Conservation (phyloP, 2,329 filamentous ascomycete genomes). For the Neospermospora avenae region DNA sequence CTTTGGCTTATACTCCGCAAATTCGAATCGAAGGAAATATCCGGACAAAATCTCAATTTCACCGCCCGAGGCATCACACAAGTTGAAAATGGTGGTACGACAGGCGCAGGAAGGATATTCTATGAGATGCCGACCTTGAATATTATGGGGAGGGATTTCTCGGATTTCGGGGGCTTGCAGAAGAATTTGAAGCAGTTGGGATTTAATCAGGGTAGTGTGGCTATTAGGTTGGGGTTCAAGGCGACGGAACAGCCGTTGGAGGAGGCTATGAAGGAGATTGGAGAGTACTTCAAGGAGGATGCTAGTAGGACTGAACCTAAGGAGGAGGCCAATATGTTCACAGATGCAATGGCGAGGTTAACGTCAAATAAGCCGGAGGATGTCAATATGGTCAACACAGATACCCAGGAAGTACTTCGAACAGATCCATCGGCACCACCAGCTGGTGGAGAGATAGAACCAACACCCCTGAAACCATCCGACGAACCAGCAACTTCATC, state of each 20-base stretch:
- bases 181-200: conserved; percentile 86
- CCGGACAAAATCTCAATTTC: conserved; percentile 65
- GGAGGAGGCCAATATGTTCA: conserved; percentile 13
- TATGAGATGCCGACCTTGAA: conserved; percentile 86
- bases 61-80: conserved; percentile 77
- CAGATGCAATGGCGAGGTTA: conserved; percentile 21
- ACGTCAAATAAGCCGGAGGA: conserved; percentile 15
- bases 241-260: conserved; percentile 75
- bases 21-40: conserved; percentile 67
- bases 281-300: conserved; percentile 60
- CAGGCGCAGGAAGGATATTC: conserved; percentile 69
- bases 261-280: conserved; percentile 80
- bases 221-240: conserved; percentile 75
- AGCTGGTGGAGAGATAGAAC: conserved; percentile 3
- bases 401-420: background rate
- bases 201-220: conserved; percentile 76
- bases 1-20: conserved; percentile 88
- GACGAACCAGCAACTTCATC: conserved; percentile 11
- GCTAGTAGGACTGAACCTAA: conserved; percentile 18
- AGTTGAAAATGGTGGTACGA: conserved; percentile 45
- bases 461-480: conserved; percentile 9
- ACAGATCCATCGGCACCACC: conserved; percentile 10
- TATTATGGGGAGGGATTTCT: conserved; percentile 76
- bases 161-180: conserved; percentile 76
- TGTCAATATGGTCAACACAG: conserved; percentile 4